Base-by-base conservation (phyloP, 306 rosid species). In the Cicer bijugum region DNA sequence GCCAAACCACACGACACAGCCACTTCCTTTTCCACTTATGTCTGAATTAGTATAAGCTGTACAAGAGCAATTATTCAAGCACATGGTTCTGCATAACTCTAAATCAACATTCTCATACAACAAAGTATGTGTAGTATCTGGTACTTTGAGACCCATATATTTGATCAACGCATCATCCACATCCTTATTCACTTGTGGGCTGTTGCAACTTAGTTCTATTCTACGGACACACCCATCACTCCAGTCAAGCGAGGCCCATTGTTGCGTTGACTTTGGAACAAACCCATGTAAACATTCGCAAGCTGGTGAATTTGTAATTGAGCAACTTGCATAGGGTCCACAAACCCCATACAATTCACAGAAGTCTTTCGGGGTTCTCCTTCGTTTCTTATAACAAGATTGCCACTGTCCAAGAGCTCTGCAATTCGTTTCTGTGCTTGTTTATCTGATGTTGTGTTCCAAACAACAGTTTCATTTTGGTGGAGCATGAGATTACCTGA, bases 1-100 rank as follows among this genome's bases (percentile, higher is more conserved):
- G 4, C 85, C 93, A 37, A 79, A 79, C 97, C 97, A 92, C 77
- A 86, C 48, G 51, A 77, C 90, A 74, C 96, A 92, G 12, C 90
- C 96, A 56, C 82, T 82, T 7, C 96, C 91, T 44, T 52, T 33
- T 38, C 80, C 89, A 52, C 89, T 86, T 37, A 89, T 77, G 72
- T 92, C 85, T n/a, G 88, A 76, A 69, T 82, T 85, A 12, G 91
- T 12, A 20, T 78, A 88, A 15, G 91, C 90, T 69, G 69, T 81
- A 43, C 96, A 92, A 12, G 96, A 83, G 51, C 96, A 92, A 12
- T 92, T 82, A 6, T 53, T 75, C 75, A 77, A 80, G 79, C 97
- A 92, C 70, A 70, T 82, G 0, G 4, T 42, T 81, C 23, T 84
- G 88, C 96, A 92, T 43, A 77, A 82, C 6, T 75, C 68, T 1